Evolutionary conservation across 352 stramenopile genomes (phyloP), one percentile per base, ranked within the genome.

Genomic region (Globisporangium alternatum): DNA sequence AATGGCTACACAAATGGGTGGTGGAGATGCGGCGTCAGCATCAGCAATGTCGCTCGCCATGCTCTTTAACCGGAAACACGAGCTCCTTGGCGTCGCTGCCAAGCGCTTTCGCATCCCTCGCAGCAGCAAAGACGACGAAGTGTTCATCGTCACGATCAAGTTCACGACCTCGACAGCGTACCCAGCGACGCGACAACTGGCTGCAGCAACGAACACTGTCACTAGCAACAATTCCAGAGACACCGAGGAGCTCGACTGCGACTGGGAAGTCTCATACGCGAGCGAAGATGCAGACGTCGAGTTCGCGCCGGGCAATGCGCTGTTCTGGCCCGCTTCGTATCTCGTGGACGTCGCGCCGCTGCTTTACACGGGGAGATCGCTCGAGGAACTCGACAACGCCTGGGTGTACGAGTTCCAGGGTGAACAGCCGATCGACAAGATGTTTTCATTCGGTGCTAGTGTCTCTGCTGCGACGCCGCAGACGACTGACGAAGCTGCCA

Each of bases 321-420:
- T 81, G 31, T 88, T 88, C 45, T 93, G 84, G 81, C 77, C 84
- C 12, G 44, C 58, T 5, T n/a, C 41, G 1, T 77, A 74, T 33
- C 57, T 75, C 0, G 60, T 72, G 28, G 71, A 86, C n/a, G 30
- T 89, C 17, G 51, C 62, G 0, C 70, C 68, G 2, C 47, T 73
- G 28, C 57, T 74, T 30, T 91, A 91, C 68, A 81, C 73, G 1
- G 60, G 74, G 22, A 70, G 66, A 1, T 68, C 71, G 12, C 64
- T 88, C 9, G 22, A 48, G 0, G 72, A 87, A 21, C 71, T 93
- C 5, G 77, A 89, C 25, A 45, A 55, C 44, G 70, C 71, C 15
- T 80, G 65, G 39, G 25, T 90, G 19, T 90, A 85, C 61, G 84
- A 93, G 61, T 89, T 91, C 43, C 63, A 76, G 37, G 81, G 72